A percentile compares a stretch with the other conserved stretches of the same genome.
phyloP scores from a whole-genome alignment of 78 protist genomes.

The Dictyostelium firmibasis region DNA sequence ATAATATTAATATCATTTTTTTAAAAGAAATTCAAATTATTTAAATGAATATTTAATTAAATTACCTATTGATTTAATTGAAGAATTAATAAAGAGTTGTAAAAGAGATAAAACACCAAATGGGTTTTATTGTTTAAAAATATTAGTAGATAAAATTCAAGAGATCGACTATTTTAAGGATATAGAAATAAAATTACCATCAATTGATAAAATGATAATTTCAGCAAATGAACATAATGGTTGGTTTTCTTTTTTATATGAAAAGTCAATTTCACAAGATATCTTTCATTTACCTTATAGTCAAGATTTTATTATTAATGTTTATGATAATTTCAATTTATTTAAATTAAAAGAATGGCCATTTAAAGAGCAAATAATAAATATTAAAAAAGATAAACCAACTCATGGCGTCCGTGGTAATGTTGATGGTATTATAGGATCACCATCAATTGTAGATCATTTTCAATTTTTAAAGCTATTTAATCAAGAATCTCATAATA shows the following conservation, averaged over 20 bases:
- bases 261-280: slow-evolving; percentile 43
- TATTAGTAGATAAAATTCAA: neutral
- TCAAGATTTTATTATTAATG: slow-evolving; percentile 7
- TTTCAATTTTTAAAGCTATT: neutral
- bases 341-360: slow-evolving; percentile 29
- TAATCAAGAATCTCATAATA: neutral
- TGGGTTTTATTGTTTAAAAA: slow-evolving; percentile 10
- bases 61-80: slow-evolving; percentile 8
- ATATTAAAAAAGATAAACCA: neutral
- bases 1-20: too few species aligned
- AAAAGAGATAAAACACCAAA: slow-evolving; percentile 34
- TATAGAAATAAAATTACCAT: neutral
- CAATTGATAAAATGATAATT: neutral
- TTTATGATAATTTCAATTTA: slow-evolving; percentile 8
- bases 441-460: neutral
- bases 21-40: neutral
- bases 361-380: slow-evolving; percentile 8
- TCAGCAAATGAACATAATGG: slow-evolving; percentile 11
- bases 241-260: slow-evolving; percentile 50
- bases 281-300: slow-evolving; percentile 18
- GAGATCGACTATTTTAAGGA: neutral
- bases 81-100: neutral
- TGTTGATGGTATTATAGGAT: neutral
- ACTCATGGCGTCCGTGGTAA: neutral
- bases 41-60: neutral